Evolutionary conservation across 2,329 filamentous ascomycete species (phyloP).

Genomic region (Curvularia hawaiiensis): DNA sequence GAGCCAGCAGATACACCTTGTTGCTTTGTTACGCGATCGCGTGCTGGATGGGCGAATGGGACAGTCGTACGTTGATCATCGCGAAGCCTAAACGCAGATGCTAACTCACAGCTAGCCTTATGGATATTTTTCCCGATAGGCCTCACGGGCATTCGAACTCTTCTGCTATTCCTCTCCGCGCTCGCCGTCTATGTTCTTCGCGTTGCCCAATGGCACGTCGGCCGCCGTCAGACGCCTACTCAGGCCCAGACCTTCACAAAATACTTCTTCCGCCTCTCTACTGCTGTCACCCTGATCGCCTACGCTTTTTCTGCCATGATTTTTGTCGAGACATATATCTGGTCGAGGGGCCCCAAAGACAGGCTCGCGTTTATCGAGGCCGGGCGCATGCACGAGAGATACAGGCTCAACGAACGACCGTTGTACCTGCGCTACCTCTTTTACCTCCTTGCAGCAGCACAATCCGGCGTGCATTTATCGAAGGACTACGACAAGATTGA

Average conservation of each 20-base stretch:
- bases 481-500: slow-evolving; percentile 73
- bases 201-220: slow-evolving; percentile 77
- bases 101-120: slow-evolving; percentile 61
- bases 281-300: slow-evolving; percentile 73
- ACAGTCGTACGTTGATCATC: slow-evolving; percentile 60
- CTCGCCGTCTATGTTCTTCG: slow-evolving; percentile 83
- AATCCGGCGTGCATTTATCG: slow-evolving; percentile 72
- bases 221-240: slow-evolving; percentile 68
- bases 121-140: slow-evolving; percentile 90
- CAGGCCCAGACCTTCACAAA: slow-evolving; percentile 67
- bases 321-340: slow-evolving; percentile 82
- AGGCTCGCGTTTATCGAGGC: slow-evolving; percentile 76
- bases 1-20: slow-evolving; percentile 72
- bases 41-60: slow-evolving; percentile 69
- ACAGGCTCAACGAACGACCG: slow-evolving; percentile 82
- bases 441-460: slow-evolving; percentile 68
- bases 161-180: slow-evolving; percentile 76
- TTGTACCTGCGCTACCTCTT: slow-evolving; percentile 79
- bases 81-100: background rate
- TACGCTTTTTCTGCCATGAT: slow-evolving; percentile 79
- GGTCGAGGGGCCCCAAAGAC: slow-evolving; percentile 64
- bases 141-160: slow-evolving; percentile 72
- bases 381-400: slow-evolving; percentile 68
- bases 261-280: slow-evolving; percentile 63
- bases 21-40: slow-evolving; percentile 75